phyloP scores from a whole-genome alignment of 805 yeast genomes.

The Lachancea nothofagi region DNA sequence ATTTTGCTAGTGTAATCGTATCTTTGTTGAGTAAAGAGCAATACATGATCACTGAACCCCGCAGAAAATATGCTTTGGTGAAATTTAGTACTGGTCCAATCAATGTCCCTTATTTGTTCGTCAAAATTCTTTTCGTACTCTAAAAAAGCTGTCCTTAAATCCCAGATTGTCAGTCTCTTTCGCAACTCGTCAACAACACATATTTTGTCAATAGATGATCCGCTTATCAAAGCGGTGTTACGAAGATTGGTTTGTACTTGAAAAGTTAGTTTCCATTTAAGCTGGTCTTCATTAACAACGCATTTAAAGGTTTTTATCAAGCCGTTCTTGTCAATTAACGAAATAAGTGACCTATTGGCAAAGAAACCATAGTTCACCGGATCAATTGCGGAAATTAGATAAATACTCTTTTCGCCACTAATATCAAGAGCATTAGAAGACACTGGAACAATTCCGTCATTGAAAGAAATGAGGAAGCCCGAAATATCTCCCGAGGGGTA shows the following conservation, averaged over 20 bases:
- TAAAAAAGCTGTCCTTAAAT: constrained; percentile 56
- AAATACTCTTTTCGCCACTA: constrained; percentile 33
- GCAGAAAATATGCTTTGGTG: constrained; percentile 72
- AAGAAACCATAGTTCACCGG: constrained; percentile 46
- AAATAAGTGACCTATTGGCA: constrained; percentile 42
- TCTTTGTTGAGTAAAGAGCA: constrained; percentile 73
- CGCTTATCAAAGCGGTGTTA: constrained; percentile 52
- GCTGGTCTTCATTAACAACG: constrained; percentile 20
- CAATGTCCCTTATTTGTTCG: constrained; percentile 58
- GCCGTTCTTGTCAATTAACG: constrained; percentile 53
- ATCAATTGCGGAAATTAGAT: constrained; percentile 53
- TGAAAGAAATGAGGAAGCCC: constrained; percentile 30
- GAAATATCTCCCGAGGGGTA: constrained; percentile 33
- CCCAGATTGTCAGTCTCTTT: constrained; percentile 68
- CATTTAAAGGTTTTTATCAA: constrained; percentile 44
- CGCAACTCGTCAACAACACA: constrained; percentile 62
- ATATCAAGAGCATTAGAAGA: constrained; percentile 16
- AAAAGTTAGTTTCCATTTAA: constrained; percentile 51
- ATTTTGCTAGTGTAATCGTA: constrained; percentile 81
- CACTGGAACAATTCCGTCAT: constrained; percentile 34
- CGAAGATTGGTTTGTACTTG: constrained; percentile 51
- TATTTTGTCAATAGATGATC: constrained; percentile 69
- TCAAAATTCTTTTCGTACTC: constrained; percentile 49
- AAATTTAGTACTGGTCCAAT: constrained; percentile 73
- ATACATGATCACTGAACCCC: constrained; percentile 61